These are phyloP conservation scores for Scedosporium dehoogii DNA, from an alignment of 2,329 filamentous ascomycete species.

Conservation along the genomic window DNA sequence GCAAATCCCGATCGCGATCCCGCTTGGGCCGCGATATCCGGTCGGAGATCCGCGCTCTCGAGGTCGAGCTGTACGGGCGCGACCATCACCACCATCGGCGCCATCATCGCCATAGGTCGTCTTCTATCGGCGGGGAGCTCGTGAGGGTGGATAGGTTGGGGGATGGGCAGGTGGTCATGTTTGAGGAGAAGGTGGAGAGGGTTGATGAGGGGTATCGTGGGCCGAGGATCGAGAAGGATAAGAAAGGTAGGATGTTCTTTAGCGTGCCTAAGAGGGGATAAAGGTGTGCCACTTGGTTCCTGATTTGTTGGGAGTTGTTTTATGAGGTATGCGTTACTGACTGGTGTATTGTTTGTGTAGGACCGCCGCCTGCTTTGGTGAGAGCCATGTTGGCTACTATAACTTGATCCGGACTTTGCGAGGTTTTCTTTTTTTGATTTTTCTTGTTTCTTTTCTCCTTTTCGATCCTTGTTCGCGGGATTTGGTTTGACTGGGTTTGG, in stretches of 20 bases:
- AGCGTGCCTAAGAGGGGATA: slow-evolving; percentile 63
- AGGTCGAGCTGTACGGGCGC: slow-evolving; percentile 44
- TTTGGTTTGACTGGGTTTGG: not conserved
- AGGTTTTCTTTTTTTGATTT: not conserved
- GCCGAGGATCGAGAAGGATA: slow-evolving; percentile 73
- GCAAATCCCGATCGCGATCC: slow-evolving; percentile 31
- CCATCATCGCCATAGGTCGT: slow-evolving; percentile 16
- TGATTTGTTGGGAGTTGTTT: not conserved
- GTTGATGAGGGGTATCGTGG: slow-evolving; percentile 44
- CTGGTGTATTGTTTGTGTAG: not conserved
- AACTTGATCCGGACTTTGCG: not conserved
- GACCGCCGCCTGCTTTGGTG: slow-evolving; percentile 5
- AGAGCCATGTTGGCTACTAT: slow-evolving; percentile 4
- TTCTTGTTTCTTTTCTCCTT: not conserved
- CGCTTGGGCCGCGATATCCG: slow-evolving; percentile 54
- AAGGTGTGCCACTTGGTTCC: slow-evolving; percentile 32
- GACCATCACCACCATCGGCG: slow-evolving; percentile 22
- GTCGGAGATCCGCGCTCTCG: slow-evolving; percentile 61
- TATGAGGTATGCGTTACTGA: not conserved
- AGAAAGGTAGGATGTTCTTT: slow-evolving; percentile 91
- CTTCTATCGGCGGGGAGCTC: slow-evolving; percentile 32
- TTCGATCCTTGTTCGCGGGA: not conserved
- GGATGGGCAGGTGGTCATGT: slow-evolving; percentile 51
- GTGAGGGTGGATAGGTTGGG: slow-evolving; percentile 46
- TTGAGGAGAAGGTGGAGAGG: slow-evolving; percentile 48